Conservation (phyloP, 2,329 filamentous ascomycete species). For the Zymoseptoria brevis region DNA sequence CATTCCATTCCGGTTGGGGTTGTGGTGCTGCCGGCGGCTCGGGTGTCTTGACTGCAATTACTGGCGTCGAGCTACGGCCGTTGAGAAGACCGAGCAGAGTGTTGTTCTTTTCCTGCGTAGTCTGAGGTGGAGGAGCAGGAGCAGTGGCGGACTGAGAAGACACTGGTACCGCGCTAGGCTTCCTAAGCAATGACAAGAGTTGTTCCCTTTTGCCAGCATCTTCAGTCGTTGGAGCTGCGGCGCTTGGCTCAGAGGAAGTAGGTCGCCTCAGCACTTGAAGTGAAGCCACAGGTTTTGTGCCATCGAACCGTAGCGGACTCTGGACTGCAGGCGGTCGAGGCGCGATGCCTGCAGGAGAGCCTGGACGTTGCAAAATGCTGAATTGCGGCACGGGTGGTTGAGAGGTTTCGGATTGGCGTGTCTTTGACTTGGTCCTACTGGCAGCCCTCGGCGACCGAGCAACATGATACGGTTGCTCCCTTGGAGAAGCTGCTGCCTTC, state of each 20-base stretch:
- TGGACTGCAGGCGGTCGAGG: slow-evolving; percentile 13
- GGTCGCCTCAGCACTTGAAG: slow-evolving; percentile 26
- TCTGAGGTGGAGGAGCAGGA: background rate
- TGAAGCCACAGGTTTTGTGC: slow-evolving; percentile 18
- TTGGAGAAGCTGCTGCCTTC: background rate
- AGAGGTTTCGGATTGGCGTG: background rate
- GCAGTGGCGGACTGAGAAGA: background rate
- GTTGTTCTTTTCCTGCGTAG: slow-evolving; percentile 3
- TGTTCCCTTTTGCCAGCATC: slow-evolving; percentile 21
- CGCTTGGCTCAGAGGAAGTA: slow-evolving; percentile 5
- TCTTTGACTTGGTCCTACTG: slow-evolving; percentile 4
- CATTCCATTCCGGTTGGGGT: slow-evolving; percentile 17
- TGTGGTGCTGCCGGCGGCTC: slow-evolving; percentile 23
- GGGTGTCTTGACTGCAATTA: slow-evolving; percentile 9
- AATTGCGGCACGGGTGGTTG: slow-evolving; percentile 17
- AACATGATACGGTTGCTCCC: background rate
- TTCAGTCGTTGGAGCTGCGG: slow-evolving; percentile 1
- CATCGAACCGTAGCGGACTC: slow-evolving; percentile 19
- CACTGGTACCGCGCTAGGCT: slow-evolving; percentile 4
- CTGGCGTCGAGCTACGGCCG: slow-evolving; percentile 2
- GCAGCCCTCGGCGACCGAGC: slow-evolving; percentile 10
- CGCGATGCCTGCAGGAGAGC: slow-evolving; percentile 13
- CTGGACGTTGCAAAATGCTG: slow-evolving; percentile 25
- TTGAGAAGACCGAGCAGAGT: slow-evolving; percentile 11
- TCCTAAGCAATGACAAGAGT: slow-evolving; percentile 24